Evolutionary conservation across 768 basidiomycete genomes (phyloP), one percentile per base, ranked within the genome.

Genomic region (Leccinum barrowsii): DNA sequence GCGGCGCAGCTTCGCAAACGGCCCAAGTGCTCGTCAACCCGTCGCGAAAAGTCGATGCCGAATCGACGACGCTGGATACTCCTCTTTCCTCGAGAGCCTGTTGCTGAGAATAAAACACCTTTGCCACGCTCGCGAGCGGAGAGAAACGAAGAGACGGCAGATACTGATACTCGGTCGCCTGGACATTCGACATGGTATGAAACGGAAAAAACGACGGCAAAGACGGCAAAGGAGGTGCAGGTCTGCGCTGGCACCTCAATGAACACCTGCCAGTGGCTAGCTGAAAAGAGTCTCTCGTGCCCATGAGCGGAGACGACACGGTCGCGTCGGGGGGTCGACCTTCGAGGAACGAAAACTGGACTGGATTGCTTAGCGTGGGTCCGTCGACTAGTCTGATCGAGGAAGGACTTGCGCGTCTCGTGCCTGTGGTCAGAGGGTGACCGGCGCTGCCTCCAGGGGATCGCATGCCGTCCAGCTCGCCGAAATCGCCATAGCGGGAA

Each of bases 251-350:
- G 26, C 26, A 46, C 50, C 50, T 65, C 34, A 59, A 54, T 3
- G 66, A 57, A 2, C 53, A 60, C 46, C 55, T 64, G 30, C 30
- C 30, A 32, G 30, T 32, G 1, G 66, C 61, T 5, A 72, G 42
- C 57, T 71, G 72, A n/a, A 74, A 46, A 28, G 71, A 74, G 51
- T 74, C 72, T 19, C 71, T 59, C 5, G 63, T 40, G 2, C 63
- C 62, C 56, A 55, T 61, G 11, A 70, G 58, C 24, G 71, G 70
- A 11, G 72, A 70, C 1, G n/a, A 19, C 12, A 46, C 10, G 54
- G 51, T 3, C 17, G 58, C 54, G n/a, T 56, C 19, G 30, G 66
- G 70, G 0, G 71, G 71, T 24, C 54, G 42, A 7, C 61, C 65
- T 5, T 68, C 64, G 8, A 72, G 63, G 40, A 72, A 74, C 50